Evolutionary conservation across 306 rosid species (phyloP).

Genomic region (Lathyrus tuberosus): DNA sequence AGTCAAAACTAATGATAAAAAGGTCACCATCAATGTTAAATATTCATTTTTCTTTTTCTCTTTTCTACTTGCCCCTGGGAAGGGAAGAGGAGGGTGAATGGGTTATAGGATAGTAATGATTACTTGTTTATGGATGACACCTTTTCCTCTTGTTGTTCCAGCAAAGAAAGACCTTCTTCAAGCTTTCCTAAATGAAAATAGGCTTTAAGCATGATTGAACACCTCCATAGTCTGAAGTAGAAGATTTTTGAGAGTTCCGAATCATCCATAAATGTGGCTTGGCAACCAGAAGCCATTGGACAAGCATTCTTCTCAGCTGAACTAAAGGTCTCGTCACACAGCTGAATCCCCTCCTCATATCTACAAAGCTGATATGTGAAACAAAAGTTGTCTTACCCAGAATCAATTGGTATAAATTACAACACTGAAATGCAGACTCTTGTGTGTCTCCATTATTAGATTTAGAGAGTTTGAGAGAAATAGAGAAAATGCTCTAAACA

Average conservation of each 20-base stretch:
- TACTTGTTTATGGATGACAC: slow-evolving; percentile 61
- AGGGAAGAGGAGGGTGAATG: slow-evolving; percentile 19
- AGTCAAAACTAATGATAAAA: slow-evolving; percentile 37
- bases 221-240: slow-evolving; percentile 84
- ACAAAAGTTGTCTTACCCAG: slow-evolving; percentile 46
- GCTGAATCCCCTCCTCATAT: slow-evolving; percentile 81
- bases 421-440: slow-evolving; percentile 31
- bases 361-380: slow-evolving; percentile 65
- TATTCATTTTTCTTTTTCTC: slow-evolving; percentile 19
- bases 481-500: background rate
- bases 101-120: slow-evolving; percentile 27
- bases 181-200: slow-evolving; percentile 80
- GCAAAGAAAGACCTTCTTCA: slow-evolving; percentile 79
- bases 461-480: background rate
- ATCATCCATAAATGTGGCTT: slow-evolving; percentile 46
- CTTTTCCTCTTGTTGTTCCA: slow-evolving; percentile 70
- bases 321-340: slow-evolving; percentile 72
- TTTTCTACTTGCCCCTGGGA: slow-evolving; percentile 12
- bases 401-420: slow-evolving; percentile 27
- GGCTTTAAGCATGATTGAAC: slow-evolving; percentile 69
- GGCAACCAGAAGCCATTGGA: slow-evolving; percentile 42
- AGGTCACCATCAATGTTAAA: slow-evolving; percentile 23
- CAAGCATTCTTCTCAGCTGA: slow-evolving; percentile 82
- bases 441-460: background rate
- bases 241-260: slow-evolving; percentile 52